Conservation (phyloP, 164 flowering plant genomes). For the Chloranthus sessilifolius region DNA sequence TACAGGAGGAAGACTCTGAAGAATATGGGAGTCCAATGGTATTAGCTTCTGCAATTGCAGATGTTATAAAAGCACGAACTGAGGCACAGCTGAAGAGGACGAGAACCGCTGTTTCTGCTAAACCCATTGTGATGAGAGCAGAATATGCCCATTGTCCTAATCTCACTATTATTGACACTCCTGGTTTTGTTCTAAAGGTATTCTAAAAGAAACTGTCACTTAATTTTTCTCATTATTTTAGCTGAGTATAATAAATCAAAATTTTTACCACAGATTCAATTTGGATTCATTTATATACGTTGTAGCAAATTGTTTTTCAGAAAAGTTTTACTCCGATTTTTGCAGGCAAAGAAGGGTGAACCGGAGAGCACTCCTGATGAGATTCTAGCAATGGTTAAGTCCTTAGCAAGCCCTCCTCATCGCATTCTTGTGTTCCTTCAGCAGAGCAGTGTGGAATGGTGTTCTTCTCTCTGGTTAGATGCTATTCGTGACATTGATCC, state of each 20-base stretch:
- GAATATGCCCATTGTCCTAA: slow-evolving; percentile 99
- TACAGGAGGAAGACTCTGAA: slow-evolving; percentile 93
- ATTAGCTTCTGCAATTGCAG: slow-evolving; percentile 76
- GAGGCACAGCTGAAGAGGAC: slow-evolving; percentile 71
- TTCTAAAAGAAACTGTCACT: not conserved
- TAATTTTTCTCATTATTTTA: not conserved
- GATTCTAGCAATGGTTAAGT: slow-evolving; percentile 91
- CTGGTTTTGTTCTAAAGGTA: slow-evolving; percentile 97
- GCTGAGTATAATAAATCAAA: too few relatives aligned
- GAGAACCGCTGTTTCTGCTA: slow-evolving; percentile 74
- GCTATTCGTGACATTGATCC: slow-evolving; percentile 92
- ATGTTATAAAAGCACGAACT: slow-evolving; percentile 71
- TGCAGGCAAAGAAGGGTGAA: slow-evolving; percentile 95
- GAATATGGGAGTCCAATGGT: slow-evolving; percentile 84
- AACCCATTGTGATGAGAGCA: slow-evolving; percentile 96
- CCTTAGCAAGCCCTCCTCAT: slow-evolving; percentile 93
- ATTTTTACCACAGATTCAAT: too few relatives aligned
- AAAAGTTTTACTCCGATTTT: too few relatives aligned
- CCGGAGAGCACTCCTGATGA: slow-evolving; percentile 95
- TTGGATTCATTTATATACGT: too few relatives aligned
- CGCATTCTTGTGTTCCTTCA: slow-evolving; percentile 94
- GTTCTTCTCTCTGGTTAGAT: slow-evolving; percentile 97
- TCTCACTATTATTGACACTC: slow-evolving; percentile 95
- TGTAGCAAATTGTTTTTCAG: too few relatives aligned
- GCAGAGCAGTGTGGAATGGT: slow-evolving; percentile 99